Evolutionary conservation across 1,139 yeast species (phyloP).

Genomic region (Hansenula lynferdii): DNA sequence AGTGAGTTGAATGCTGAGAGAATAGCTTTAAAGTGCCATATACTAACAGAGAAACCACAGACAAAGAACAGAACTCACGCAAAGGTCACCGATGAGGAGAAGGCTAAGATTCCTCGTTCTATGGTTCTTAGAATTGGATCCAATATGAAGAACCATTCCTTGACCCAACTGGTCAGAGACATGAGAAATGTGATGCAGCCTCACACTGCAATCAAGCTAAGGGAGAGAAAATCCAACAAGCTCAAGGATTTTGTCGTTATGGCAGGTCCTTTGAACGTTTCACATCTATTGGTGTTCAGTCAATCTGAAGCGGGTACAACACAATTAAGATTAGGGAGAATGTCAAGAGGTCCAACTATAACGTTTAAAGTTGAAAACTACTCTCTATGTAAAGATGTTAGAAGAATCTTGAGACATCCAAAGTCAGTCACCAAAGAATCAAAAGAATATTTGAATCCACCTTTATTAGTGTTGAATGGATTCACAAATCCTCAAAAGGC

Average conservation of each 20-base stretch:
- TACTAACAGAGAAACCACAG: no score
- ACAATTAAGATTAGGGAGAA: conserved; percentile 75
- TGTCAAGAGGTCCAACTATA: conserved; percentile 94
- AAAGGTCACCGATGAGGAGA: conserved; percentile 58
- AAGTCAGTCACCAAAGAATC: conserved; percentile 62
- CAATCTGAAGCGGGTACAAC: conserved; percentile 81
- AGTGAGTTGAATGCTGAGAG: conserved; percentile 29
- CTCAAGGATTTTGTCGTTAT: conserved; percentile 88
- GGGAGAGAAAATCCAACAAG: conserved; percentile 83
- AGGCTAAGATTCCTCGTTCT: conserved; percentile 76
- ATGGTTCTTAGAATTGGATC: conserved; percentile 90
- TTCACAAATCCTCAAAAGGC: conserved; percentile 57
- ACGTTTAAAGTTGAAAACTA: conserved; percentile 76
- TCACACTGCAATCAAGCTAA: conserved; percentile 84
- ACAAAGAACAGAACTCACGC: conserved; percentile 89
- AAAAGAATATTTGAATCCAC: conserved; percentile 69
- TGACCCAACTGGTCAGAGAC: conserved; percentile 81
- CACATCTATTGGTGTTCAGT: conserved; percentile 82
- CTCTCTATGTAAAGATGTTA: conserved; percentile 81
- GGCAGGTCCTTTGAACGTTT: conserved; percentile 96
- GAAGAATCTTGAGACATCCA: conserved; percentile 61
- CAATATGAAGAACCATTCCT: conserved; percentile 72
- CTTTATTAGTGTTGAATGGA: conserved; percentile 87
- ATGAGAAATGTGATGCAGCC: conserved; percentile 93
- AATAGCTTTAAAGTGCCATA: no score